phyloP scores from a whole-genome alignment of 2,329 filamentous ascomycete species.

The Zasmidium citrigriseum region DNA sequence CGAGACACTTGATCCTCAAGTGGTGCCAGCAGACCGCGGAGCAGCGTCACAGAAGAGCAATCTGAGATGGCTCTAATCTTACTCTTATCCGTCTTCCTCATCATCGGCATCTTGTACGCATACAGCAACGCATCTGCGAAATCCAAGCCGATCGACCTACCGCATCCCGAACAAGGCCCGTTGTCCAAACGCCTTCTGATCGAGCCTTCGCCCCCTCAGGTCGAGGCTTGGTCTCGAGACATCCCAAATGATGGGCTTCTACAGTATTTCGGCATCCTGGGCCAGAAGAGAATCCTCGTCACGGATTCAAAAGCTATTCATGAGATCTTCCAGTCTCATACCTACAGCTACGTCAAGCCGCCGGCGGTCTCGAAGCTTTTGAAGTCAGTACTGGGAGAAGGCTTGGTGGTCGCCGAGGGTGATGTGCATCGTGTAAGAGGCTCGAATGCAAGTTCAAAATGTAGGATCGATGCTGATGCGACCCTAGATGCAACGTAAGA shows the following conservation, averaged over 20 bases:
- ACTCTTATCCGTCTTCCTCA: no score
- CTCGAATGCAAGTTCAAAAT: not conserved
- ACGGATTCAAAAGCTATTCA: conserved; percentile 6
- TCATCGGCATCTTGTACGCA: no score
- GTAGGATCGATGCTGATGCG: no score
- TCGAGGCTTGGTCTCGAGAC: not conserved
- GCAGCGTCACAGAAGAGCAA: no score
- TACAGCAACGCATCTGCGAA: no score
- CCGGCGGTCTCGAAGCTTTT: conserved; percentile 3
- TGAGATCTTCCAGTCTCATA: conserved; percentile 5
- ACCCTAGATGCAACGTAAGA: conserved; percentile 40
- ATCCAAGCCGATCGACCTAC: not conserved
- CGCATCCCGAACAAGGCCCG: not conserved
- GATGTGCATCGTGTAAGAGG: conserved; percentile 2
- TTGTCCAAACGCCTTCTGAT: not conserved
- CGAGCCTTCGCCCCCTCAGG: not conserved
- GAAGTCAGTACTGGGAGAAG: conserved; percentile 11
- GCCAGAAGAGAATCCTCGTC: conserved; percentile 8
- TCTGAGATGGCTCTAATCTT: no score
- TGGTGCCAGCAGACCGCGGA: no score
- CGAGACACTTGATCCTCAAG: no score
- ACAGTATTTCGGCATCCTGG: conserved; percentile 12
- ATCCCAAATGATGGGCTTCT: conserved; percentile 14
- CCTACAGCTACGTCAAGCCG: conserved; percentile 9
- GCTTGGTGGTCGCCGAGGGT: conserved; percentile 14